Percentiles rank a stretch among this genome's conserved stretches.
Conservation (phyloP, 345 rosid genomes). For the Theobroma cacao region DNA sequence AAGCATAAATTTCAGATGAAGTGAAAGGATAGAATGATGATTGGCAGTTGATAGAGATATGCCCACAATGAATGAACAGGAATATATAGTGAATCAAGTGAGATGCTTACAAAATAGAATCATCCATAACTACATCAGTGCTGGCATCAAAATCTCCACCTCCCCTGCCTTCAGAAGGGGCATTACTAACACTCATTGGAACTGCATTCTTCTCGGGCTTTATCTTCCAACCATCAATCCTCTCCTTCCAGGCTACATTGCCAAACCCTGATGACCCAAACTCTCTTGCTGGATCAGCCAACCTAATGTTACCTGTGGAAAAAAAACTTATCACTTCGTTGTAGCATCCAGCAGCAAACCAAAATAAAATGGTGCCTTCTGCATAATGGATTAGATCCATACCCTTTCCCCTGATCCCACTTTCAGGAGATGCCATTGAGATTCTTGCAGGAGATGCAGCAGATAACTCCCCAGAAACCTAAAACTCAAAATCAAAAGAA, state of each 20-base stretch:
- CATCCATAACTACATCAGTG: slow-evolving; percentile 39
- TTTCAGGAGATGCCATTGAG: slow-evolving; percentile 16
- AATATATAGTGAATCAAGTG: slow-evolving; percentile 34
- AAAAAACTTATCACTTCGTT: background rate
- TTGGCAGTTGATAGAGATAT: background rate
- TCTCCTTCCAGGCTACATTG: slow-evolving; percentile 59
- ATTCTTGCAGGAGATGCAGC: slow-evolving; percentile 11
- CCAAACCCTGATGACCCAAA: slow-evolving; percentile 33
- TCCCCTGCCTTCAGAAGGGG: slow-evolving; percentile 28
- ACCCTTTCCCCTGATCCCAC: slow-evolving; percentile 10
- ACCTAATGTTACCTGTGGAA: background rate
- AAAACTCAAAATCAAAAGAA: background rate
- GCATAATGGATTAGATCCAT: slow-evolving; percentile 2
- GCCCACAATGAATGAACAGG: background rate
- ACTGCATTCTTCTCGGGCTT: slow-evolving; percentile 29
- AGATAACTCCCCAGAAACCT: slow-evolving; percentile 13
- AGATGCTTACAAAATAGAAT: background rate
- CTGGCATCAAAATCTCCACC: slow-evolving; percentile 33
- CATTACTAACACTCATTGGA: slow-evolving; percentile 11
- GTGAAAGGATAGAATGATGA: background rate
- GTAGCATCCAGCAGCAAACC: background rate
- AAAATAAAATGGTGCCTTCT: background rate
- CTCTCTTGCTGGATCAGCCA: slow-evolving; percentile 10
- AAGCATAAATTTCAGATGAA: background rate
- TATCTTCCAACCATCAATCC: slow-evolving; percentile 45